These are phyloP conservation scores for Brasilioporus rufonigricans DNA, from an alignment of 768 basidiomycete genomes.

Conservation along the genomic window DNA sequence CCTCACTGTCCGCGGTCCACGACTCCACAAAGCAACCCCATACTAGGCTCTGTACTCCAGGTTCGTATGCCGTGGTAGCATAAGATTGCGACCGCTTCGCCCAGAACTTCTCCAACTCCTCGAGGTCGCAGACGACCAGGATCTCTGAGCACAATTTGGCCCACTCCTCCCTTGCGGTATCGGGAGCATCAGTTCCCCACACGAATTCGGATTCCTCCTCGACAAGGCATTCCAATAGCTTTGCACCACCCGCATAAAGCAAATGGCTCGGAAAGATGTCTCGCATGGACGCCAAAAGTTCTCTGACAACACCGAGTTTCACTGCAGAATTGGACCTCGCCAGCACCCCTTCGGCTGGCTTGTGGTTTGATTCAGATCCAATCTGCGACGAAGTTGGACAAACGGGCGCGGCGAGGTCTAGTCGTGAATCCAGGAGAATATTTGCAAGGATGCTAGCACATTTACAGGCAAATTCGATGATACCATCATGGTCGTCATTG, in stretches of 20 bases:
- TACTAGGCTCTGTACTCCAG: slow-evolving; percentile 44
- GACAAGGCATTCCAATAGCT: slow-evolving; percentile 49
- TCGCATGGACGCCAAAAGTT: slow-evolving; percentile 55
- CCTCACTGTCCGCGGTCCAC: slow-evolving; percentile 49
- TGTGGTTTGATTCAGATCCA: slow-evolving; percentile 1
- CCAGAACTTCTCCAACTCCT: slow-evolving; percentile 57
- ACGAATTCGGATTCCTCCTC: slow-evolving; percentile 46
- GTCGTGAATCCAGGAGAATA: slow-evolving; percentile 45
- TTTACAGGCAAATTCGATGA: slow-evolving; percentile 38
- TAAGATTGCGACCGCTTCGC: slow-evolving; percentile 19
- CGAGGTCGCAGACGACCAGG: slow-evolving; percentile 44
- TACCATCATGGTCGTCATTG: slow-evolving; percentile 39
- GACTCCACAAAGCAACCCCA: slow-evolving; percentile 58
- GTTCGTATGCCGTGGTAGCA: slow-evolving; percentile 32
- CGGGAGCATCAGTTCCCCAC: slow-evolving; percentile 40
- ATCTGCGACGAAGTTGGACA: slow-evolving; percentile 12
- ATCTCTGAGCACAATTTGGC: slow-evolving; percentile 57
- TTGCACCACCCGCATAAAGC: slow-evolving; percentile 43
- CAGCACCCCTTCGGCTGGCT: slow-evolving; percentile 2
- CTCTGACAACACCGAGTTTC: slow-evolving; percentile 55
- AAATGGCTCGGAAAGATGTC: slow-evolving; percentile 40
- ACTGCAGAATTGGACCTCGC: slow-evolving; percentile 42
- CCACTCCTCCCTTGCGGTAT: slow-evolving; percentile 56
- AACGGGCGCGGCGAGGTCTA: slow-evolving; percentile 40
- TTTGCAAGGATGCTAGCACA: slow-evolving; percentile 45